Evolutionary conservation across 805 yeast genomes (phyloP), one percentile per base, ranked within the genome.

Genomic region (Wickerhamiella bombiphila): DNA sequence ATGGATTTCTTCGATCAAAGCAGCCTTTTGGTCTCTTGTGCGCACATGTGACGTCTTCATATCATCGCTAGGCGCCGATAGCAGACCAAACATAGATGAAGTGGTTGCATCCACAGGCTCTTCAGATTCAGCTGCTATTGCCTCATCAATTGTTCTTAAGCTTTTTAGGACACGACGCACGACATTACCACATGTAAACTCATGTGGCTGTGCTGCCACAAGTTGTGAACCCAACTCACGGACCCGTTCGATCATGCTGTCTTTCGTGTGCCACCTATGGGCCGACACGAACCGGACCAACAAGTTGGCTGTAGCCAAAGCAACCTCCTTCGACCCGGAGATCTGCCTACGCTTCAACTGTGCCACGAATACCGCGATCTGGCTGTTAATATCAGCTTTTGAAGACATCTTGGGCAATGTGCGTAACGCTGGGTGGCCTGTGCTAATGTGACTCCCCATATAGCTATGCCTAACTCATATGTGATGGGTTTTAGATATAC

Each of bases 251-350:
- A 88, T 76, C 44, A 88, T 65, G 43, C 80, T 83, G 42, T 72
- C 76, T 8, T 82, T 72, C 41, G 73, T 72, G 35, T 72, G 65
- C 97, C 97, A 91, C 54, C 94, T 67, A 1, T 91, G 81, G 9
- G 80, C 80, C 0, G 96, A 82, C 16, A 85, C 76, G 36, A 83
- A 91, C 56, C 94, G 70, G 72, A 82, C 78, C 44, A 91, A 59
- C 36, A 88, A 63, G 48, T 83, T 93, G 15, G 94, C 77, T 5
- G 94, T 81, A 38, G 80, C 91, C 26, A 82, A 64, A 0, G 97
- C 96, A 32, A 83, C 80, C 14, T 66, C 68, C 48, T 76, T 77
- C 11, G 94, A 81, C 2, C 93, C 94, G 3, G 68, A 59, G 32
- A 85, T 68, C 56, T 86, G 94, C 42, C 88, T 75, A 48, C 96